These are phyloP conservation scores for Coffea canephora DNA, from an alignment of 257 asterid genomes.

Conservation along the genomic window DNA sequence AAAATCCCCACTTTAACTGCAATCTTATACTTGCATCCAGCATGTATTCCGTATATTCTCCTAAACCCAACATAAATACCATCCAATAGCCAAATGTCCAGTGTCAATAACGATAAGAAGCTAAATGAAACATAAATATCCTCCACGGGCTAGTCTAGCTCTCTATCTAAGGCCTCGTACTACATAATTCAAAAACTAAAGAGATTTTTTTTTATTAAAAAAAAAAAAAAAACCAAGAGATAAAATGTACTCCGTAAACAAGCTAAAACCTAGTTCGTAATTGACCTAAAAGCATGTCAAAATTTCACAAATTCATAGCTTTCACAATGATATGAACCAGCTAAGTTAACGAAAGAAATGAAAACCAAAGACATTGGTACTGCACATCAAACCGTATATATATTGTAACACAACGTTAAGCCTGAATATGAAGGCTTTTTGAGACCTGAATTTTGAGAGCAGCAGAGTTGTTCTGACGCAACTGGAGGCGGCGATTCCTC, in stretches of 20 bases:
- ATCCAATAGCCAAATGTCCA: not conserved
- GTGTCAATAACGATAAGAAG: not conserved
- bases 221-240: too few species aligned
- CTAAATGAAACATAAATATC: not conserved
- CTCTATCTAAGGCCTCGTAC: not conserved
- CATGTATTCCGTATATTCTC: not conserved
- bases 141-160: not conserved
- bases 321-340: not conserved
- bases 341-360: not conserved
- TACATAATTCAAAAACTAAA: not conserved
- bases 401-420: not conserved
- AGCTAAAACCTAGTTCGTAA: not conserved
- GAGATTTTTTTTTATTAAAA: too few species aligned
- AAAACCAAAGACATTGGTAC: not conserved
- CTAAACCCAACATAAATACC: not conserved
- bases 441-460: constrained; percentile 77
- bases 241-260: not conserved
- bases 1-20: not conserved
- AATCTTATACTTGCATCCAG: not conserved
- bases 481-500: constrained; percentile 64
- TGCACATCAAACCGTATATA: too few species aligned
- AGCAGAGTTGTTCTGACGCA: constrained; percentile 81
- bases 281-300: not conserved
- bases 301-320: not conserved
- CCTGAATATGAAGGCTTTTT: not conserved